A percentile compares a stretch with the other conserved stretches of the same genome.
Conservation (phyloP, 768 basidiomycete species). For the Russula sp. region DNA sequence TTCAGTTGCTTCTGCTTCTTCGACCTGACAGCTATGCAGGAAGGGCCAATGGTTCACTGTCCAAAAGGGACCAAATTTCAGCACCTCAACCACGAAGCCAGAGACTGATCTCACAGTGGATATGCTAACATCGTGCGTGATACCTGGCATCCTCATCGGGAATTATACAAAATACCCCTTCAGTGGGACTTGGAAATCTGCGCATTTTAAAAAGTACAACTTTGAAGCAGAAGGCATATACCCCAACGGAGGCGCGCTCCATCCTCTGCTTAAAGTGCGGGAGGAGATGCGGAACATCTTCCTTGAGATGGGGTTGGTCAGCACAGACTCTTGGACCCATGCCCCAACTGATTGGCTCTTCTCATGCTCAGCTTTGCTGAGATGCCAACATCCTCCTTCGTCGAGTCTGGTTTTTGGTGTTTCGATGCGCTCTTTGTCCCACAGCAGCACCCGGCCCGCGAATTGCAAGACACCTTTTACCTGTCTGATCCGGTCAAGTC, state of each 20-base stretch:
- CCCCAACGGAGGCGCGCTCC: constrained; percentile 85
- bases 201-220: constrained; percentile 96
- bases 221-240: constrained; percentile 94
- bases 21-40: constrained; percentile 38
- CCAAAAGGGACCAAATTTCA: constrained; percentile 78
- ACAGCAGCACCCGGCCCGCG: constrained; percentile 97
- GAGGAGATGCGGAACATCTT: constrained; percentile 98
- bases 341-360: background rate
- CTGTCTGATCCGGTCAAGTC: constrained; percentile 84
- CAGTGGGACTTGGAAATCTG: constrained; percentile 92
- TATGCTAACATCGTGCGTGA: constrained; percentile 82
- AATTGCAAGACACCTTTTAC: constrained; percentile 98
- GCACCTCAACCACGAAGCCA: constrained; percentile 84
- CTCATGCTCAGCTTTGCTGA: constrained; percentile 75
- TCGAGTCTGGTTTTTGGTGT: constrained; percentile 99
- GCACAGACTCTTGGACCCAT: background rate
- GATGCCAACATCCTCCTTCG: constrained; percentile 95
- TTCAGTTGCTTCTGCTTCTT: background rate
- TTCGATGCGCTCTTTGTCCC: constrained; percentile 98
- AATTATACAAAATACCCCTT: background rate
- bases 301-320: constrained; percentile 93
- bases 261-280: constrained; percentile 94
- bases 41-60: constrained; percentile 96
- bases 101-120: constrained; percentile 97
- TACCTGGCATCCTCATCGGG: background rate